These are phyloP conservation scores for Cryptococcus amylolentus DNA, from an alignment of 1,284 basidiomycete genomes.

Conservation along the genomic window DNA sequence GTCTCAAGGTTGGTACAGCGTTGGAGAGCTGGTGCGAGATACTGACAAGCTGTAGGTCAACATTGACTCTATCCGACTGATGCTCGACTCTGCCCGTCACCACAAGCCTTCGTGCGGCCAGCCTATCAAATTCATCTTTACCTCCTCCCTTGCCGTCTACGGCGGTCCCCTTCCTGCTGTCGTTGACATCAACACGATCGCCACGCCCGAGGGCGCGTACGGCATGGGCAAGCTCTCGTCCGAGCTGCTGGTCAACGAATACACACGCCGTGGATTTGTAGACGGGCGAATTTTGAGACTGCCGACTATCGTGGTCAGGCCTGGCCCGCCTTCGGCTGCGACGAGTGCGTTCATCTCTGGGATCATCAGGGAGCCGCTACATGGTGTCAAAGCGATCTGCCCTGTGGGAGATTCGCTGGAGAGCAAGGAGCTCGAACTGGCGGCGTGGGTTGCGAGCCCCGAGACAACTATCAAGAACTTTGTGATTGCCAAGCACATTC, in stretches of 20 bases:
- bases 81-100: slow-evolving; percentile 56
- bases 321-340: slow-evolving; percentile 58
- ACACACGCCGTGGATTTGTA: slow-evolving; percentile 59
- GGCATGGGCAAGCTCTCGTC: slow-evolving; percentile 60
- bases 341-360: slow-evolving; percentile 62
- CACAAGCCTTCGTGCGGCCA: slow-evolving; percentile 20
- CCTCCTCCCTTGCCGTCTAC: slow-evolving; percentile 63
- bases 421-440: slow-evolving; percentile 50
- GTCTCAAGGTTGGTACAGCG: slow-evolving; percentile 49
- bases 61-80: slow-evolving; percentile 58
- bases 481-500: slow-evolving; percentile 56
- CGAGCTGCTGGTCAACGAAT: slow-evolving; percentile 64
- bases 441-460: slow-evolving; percentile 58
- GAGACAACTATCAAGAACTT: slow-evolving; percentile 59
- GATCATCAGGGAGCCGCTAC: slow-evolving; percentile 62
- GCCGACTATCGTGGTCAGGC: slow-evolving; percentile 61
- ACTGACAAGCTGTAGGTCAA: slow-evolving; percentile 51
- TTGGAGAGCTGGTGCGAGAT: no score
- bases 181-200: slow-evolving; percentile 55
- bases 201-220: slow-evolving; percentile 60
- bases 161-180: slow-evolving; percentile 60
- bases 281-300: slow-evolving; percentile 62
- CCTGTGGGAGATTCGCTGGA: slow-evolving; percentile 53
- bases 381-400: slow-evolving; percentile 56
- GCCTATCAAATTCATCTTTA: slow-evolving; percentile 59